A percentile compares a stretch with the other conserved stretches of the same genome.
Conservation (phyloP, 176 grass and related monocot species). For the Neostapfia colusana region DNA sequence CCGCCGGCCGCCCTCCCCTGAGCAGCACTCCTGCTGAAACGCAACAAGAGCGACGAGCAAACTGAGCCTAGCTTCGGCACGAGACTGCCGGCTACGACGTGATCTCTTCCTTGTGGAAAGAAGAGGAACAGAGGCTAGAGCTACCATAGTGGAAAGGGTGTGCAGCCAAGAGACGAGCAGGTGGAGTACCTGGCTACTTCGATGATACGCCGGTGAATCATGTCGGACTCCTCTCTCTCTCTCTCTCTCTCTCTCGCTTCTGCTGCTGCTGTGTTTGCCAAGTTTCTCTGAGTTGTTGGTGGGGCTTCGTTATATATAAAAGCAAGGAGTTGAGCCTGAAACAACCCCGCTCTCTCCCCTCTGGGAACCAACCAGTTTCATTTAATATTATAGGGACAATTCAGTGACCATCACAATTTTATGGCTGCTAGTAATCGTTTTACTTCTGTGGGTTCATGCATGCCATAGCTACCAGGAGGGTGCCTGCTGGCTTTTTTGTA, state of each 20-base stretch:
- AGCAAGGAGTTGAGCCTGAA: background rate
- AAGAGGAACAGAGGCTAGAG: too few relatives aligned
- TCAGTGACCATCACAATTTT: background rate
- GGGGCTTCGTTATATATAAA: conserved; percentile 33
- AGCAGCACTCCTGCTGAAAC: background rate
- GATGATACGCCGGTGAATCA: conserved; percentile 33
- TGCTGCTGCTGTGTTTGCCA: background rate
- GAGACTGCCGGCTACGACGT: background rate
- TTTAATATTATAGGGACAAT: background rate
- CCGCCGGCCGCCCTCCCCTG: background rate
- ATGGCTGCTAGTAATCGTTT: background rate
- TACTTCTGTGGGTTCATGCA: background rate
- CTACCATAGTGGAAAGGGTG: too few relatives aligned
- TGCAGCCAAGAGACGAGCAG: background rate
- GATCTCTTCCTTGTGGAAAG: background rate
- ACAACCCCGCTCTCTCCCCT: background rate
- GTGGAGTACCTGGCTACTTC: conserved; percentile 7
- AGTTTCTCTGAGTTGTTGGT: background rate
- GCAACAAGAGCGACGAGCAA: background rate
- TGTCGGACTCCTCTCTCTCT: background rate
- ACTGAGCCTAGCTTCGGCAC: background rate
- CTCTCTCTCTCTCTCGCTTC: background rate
- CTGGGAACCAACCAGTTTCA: background rate
- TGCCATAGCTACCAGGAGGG: too few relatives aligned
- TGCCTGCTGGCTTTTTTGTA: background rate